These are phyloP conservation scores for Fusarium musae DNA, from an alignment of 2,329 filamentous ascomycete genomes.

Conservation along the genomic window DNA sequence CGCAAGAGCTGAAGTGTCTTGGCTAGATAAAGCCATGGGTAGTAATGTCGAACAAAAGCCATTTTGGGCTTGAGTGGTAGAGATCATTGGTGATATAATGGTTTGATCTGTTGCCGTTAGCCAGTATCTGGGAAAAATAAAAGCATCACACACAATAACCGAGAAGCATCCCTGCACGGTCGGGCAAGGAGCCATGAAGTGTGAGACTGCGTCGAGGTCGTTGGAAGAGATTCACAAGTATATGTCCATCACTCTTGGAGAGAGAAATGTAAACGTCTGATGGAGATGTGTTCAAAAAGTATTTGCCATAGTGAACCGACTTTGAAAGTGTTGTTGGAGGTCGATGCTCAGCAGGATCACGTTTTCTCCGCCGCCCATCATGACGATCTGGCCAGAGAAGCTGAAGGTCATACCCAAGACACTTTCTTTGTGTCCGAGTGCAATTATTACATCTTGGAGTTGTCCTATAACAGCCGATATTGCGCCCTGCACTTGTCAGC, in stretches of 20 bases:
- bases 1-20: background rate
- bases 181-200: background rate
- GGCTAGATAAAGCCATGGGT: background rate
- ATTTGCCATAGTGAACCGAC: background rate
- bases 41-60: background rate
- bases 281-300: background rate
- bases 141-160: background rate
- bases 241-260: fast-evolving
- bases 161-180: background rate
- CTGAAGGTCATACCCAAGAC: background rate
- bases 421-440: background rate
- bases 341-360: background rate
- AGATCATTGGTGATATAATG: background rate
- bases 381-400: background rate
- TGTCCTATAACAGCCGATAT: background rate
- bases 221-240: background rate
- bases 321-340: background rate
- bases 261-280: background rate
- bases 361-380: background rate
- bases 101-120: background rate
- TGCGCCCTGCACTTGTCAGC: background rate
- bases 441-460: background rate
- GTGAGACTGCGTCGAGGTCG: background rate
- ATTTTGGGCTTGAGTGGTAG: background rate
- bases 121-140: too few relatives aligned